Conservation (phyloP, 345 rosid genomes). For the Orychophragmus violaceus region DNA sequence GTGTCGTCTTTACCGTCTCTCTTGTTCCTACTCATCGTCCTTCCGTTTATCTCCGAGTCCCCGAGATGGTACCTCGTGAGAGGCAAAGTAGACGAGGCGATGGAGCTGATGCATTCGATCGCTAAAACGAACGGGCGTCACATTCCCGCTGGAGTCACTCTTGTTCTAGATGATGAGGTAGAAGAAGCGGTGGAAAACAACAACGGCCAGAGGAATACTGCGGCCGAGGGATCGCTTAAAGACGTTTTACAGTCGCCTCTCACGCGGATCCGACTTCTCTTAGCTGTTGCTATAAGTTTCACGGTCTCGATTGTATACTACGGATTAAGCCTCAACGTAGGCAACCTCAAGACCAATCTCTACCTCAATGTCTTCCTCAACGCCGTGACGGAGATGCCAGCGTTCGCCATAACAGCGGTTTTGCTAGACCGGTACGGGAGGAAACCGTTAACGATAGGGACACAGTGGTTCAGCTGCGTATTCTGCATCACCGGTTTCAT, state of each 20-base stretch:
- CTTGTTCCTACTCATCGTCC: constrained; percentile 50
- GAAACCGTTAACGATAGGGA: constrained; percentile 72
- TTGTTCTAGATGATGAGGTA: constrained; percentile 69
- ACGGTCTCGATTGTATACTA: too few relatives aligned
- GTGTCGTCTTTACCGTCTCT: constrained; percentile 74
- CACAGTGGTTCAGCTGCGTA: constrained; percentile 68
- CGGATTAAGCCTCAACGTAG: too few relatives aligned
- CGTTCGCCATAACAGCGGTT: constrained; percentile 63
- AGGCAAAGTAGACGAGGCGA: too few relatives aligned
- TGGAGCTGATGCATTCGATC: too few relatives aligned
- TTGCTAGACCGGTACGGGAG: too few relatives aligned
- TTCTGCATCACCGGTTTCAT: constrained; percentile 57
- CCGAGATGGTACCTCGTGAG: constrained; percentile 97
- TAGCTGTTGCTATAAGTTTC: too few relatives aligned
- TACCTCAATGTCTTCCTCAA: constrained; percentile 67
- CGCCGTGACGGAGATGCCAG: constrained; percentile 80
- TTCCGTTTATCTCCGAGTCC: constrained; percentile 78
- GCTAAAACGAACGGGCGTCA: too few relatives aligned
- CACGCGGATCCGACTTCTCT: constrained; percentile 54
- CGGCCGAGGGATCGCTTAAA: constrained; percentile 45
- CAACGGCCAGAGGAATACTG: constrained; percentile 13
- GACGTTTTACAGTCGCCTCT: constrained; percentile 61
- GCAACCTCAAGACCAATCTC: constrained; percentile 74
- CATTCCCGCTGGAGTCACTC: constrained; percentile 53
- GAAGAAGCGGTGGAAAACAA: not conserved